Evolutionary conservation across 345 rosid genomes (phyloP).

Genomic region (Gossypium raimondii): DNA sequence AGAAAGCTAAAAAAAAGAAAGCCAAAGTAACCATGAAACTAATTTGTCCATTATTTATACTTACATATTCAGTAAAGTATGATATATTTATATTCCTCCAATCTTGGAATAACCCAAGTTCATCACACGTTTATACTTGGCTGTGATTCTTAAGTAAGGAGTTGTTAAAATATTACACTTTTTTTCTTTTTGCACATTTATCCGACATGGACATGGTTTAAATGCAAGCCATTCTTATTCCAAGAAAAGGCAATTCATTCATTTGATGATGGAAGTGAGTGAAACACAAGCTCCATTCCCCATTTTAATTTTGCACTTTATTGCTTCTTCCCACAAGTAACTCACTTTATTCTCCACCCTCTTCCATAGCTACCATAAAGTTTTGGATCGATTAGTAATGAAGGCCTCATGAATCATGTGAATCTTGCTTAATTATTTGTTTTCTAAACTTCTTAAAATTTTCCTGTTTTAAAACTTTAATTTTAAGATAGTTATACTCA

Average conservation of each 20-base stretch:
- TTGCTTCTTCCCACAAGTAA: neutral
- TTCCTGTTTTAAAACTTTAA: too few species aligned
- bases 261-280: neutral
- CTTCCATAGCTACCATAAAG: neutral
- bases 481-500: too few species aligned
- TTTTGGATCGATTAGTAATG: neutral
- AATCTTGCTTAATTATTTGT: neutral
- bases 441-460: too few species aligned
- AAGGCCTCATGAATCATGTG: neutral
- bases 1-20: too few species aligned
- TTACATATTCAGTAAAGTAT: too few species aligned
- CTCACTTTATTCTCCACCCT: neutral
- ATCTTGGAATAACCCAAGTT: neutral
- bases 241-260: neutral
- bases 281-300: neutral
- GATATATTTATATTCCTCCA: neutral
- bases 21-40: too few species aligned
- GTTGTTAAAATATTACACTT: neutral
- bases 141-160: neutral
- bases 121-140: neutral
- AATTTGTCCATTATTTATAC: too few species aligned
- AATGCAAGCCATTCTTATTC: constrained; percentile 3
- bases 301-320: neutral
- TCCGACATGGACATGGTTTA: neutral
- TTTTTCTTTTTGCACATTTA: neutral